Evolutionary conservation across 2,329 filamentous ascomycete genomes (phyloP).

Genomic region (Alternaria tenuissima): DNA sequence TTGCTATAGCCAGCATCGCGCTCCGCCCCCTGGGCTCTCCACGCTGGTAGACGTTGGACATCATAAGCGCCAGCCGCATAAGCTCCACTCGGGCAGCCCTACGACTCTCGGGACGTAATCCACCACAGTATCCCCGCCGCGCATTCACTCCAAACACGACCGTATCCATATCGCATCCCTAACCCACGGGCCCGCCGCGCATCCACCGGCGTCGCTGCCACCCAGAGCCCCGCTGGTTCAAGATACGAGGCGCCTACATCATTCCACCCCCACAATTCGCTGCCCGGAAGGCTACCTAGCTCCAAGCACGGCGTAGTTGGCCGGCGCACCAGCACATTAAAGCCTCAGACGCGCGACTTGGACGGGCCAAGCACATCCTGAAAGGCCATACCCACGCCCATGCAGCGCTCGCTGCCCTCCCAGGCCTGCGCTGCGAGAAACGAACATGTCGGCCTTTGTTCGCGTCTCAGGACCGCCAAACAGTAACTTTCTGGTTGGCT

Average conservation of each 20-base stretch:
- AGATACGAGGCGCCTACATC: slow-evolving; percentile 21
- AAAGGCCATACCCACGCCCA: slow-evolving; percentile 37
- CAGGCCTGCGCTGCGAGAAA: slow-evolving; percentile 47
- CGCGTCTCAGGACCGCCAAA: slow-evolving; percentile 97
- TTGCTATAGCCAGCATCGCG: slow-evolving; percentile 3
- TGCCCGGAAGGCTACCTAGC: slow-evolving; percentile 34
- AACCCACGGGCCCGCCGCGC: slow-evolving; percentile 17
- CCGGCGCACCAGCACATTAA: slow-evolving; percentile 14
- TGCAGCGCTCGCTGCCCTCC: slow-evolving; percentile 44
- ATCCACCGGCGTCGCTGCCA: slow-evolving; percentile 19
- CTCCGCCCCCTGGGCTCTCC: background rate
- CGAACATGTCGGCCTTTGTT: slow-evolving; percentile 75
- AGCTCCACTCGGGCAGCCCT: slow-evolving; percentile 18
- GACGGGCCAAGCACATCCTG: slow-evolving; percentile 18
- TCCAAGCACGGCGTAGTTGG: slow-evolving; percentile 17
- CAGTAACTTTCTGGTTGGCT: slow-evolving; percentile 94
- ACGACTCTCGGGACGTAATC: slow-evolving; percentile 17
- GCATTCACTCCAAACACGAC: slow-evolving; percentile 15
- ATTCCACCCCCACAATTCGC: slow-evolving; percentile 31
- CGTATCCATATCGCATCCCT: slow-evolving; percentile 8
- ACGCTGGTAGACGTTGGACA: slow-evolving; percentile 5
- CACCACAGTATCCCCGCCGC: slow-evolving; percentile 21
- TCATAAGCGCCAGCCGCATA: slow-evolving; percentile 14
- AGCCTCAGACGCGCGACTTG: slow-evolving; percentile 15
- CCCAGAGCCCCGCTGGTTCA: slow-evolving; percentile 35